Evolutionary conservation across 331 rosid species (phyloP).

Genomic region (Acacia pycnantha): DNA sequence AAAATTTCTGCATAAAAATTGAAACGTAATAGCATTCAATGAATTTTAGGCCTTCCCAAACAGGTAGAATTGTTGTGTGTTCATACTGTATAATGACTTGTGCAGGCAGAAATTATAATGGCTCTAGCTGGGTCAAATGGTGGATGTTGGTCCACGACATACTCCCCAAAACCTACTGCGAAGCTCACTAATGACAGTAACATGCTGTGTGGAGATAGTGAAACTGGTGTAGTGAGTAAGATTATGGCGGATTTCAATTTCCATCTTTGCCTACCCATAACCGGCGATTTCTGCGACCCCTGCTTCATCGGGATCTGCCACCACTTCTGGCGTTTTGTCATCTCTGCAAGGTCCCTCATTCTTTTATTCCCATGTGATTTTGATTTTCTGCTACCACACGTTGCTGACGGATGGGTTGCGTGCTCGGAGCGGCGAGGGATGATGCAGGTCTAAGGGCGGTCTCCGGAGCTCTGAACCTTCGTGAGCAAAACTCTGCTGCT

Average conservation of each 20-base stretch:
- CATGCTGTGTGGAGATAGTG: slow-evolving; percentile 62
- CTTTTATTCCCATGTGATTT: slow-evolving; percentile 40
- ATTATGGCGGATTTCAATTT: neutral
- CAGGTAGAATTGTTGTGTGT: neutral
- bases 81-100: slow-evolving; percentile 19
- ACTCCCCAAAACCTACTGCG: slow-evolving; percentile 59
- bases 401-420: slow-evolving; percentile 83
- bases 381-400: slow-evolving; percentile 21
- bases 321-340: neutral
- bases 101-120: slow-evolving; percentile 96
- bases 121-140: slow-evolving; percentile 97
- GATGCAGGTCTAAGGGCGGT: slow-evolving; percentile 14
- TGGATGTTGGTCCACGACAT: slow-evolving; percentile 94
- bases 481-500: slow-evolving; percentile 15
- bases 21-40: neutral
- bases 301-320: too few relatives aligned
- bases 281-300: slow-evolving; percentile 29
- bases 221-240: slow-evolving; percentile 52
- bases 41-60: neutral
- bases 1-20: slow-evolving; percentile 7
- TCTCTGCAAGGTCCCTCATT: neutral
- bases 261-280: neutral
- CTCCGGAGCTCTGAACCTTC: slow-evolving; percentile 33
- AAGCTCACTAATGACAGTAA: slow-evolving; percentile 49
- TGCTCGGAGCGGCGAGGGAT: slow-evolving; percentile 51